These are phyloP conservation scores for Fusarium agapanthi DNA, from an alignment of 2,329 filamentous ascomycete genomes.

Conservation along the genomic window DNA sequence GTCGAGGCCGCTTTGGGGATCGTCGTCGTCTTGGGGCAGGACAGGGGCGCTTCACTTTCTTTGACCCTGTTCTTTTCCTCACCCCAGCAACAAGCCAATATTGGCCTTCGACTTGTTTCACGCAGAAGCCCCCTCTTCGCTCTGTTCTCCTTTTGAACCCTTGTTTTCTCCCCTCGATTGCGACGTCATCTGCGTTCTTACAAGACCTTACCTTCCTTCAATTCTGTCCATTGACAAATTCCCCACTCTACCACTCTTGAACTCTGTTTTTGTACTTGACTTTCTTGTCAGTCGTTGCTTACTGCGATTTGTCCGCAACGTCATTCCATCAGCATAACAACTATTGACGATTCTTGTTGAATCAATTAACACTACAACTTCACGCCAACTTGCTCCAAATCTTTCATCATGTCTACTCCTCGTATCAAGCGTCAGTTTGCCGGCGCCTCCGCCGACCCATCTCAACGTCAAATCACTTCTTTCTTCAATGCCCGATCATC, in stretches of 20 bases:
- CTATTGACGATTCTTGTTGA: neutral
- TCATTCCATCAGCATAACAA: slow-evolving; percentile 11
- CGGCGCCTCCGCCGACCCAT: slow-evolving; percentile 64
- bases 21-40: neutral
- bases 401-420: slow-evolving; percentile 58
- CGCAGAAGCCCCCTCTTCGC: slow-evolving; percentile 10
- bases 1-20: neutral
- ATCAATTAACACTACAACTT: neutral
- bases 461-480: slow-evolving; percentile 70
- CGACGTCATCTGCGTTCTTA: slow-evolving; percentile 26
- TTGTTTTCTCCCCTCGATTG: slow-evolving; percentile 13
- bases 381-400: neutral
- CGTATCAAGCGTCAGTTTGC: slow-evolving; percentile 70
- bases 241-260: slow-evolving; percentile 26
- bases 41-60: slow-evolving; percentile 11
- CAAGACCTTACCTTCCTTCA: neutral
- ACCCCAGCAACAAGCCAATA: slow-evolving; percentile 28
- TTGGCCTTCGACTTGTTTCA: slow-evolving; percentile 11
- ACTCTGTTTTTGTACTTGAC: neutral
- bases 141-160: slow-evolving; percentile 27
- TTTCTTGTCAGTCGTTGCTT: slow-evolving; percentile 2
- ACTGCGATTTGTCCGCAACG: neutral
- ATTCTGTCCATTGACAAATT: slow-evolving; percentile 13
- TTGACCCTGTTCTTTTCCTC: slow-evolving; percentile 11
- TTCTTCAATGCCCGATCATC: slow-evolving; percentile 61